Conservation (phyloP, 768 basidiomycete species). For the Kwoniella sp. region DNA sequence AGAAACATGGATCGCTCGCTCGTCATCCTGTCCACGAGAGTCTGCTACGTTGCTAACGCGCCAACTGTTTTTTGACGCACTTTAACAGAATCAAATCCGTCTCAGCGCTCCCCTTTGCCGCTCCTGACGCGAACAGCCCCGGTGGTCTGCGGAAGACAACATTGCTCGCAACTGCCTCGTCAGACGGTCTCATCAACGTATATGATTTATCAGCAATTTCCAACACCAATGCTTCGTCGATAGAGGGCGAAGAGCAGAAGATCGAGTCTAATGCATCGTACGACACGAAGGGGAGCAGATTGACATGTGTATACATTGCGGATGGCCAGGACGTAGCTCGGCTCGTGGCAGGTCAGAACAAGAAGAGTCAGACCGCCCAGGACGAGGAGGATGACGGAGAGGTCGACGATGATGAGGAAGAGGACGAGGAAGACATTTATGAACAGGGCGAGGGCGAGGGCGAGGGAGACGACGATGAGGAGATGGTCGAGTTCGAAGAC, state of each 20-base stretch:
- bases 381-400: constrained; percentile 52
- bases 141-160: constrained; percentile 60
- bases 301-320: constrained; percentile 67
- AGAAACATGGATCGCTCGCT: neutral
- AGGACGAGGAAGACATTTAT: constrained; percentile 31
- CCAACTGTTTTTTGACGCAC: constrained; percentile 4
- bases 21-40: neutral
- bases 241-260: constrained; percentile 19
- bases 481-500: constrained; percentile 32
- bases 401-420: constrained; percentile 41
- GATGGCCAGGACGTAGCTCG: constrained; percentile 38
- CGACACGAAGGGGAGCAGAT: constrained; percentile 80
- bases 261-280: constrained; percentile 68
- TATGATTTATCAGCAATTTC: constrained; percentile 47
- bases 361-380: constrained; percentile 53
- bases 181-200: constrained; percentile 71
- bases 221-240: neutral
- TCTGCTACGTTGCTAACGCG: neutral
- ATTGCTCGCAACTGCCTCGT: constrained; percentile 73
- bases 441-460: constrained; percentile 30
- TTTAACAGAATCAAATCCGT: constrained; percentile 48
- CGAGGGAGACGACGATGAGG: constrained; percentile 26
- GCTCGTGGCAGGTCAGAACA: constrained; percentile 63
- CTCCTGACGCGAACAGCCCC: constrained; percentile 16
- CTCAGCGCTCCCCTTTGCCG: constrained; percentile 34